These are phyloP conservation scores for Allium cepa DNA, from an alignment of 106 monocot genomes.

Conservation along the genomic window DNA sequence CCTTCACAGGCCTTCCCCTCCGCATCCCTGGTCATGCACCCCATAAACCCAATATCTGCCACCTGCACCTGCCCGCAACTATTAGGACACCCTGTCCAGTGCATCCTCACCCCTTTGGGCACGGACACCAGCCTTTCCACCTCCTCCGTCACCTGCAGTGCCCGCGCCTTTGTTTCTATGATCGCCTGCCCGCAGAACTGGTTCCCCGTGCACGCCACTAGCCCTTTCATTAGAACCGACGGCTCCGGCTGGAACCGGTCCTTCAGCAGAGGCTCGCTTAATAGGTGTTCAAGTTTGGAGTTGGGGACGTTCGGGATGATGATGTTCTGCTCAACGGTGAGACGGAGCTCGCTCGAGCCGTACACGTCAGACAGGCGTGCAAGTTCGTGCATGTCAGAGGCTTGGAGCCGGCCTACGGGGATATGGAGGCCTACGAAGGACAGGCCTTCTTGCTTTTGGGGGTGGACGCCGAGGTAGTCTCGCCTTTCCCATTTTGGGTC, in stretches of 20 bases:
- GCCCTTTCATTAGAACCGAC: constrained; percentile 51
- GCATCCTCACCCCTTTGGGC: constrained; percentile 59
- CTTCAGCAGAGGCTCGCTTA: constrained; percentile 56
- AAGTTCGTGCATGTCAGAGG: constrained; percentile 75
- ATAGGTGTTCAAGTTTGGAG: constrained; percentile 24
- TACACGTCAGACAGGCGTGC: constrained; percentile 73
- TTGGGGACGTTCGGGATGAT: constrained; percentile 65
- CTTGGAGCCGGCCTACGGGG: constrained; percentile 73
- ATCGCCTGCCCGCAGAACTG: constrained; percentile 98
- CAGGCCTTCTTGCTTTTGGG: constrained; percentile 66
- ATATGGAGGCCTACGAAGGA: constrained; percentile 81
- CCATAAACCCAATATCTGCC: constrained; percentile 95
- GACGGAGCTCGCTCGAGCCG: constrained; percentile 76
- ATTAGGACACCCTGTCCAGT: constrained; percentile 97
- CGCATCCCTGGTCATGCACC: constrained; percentile 68
- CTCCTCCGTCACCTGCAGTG: constrained; percentile 58
- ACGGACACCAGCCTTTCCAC: constrained; percentile 55
- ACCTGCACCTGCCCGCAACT: constrained; percentile 42
- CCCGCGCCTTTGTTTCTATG: constrained; percentile 92
- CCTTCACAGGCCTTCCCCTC: constrained; percentile 66
- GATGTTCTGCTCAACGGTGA: constrained; percentile 92
- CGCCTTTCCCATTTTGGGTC: constrained; percentile 58
- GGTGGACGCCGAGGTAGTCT: constrained; percentile 79
- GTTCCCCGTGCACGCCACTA: constrained; percentile 94
- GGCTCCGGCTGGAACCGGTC: constrained; percentile 54